Evolutionary conservation across 2,329 filamentous ascomycete genomes (phyloP).

Genomic region (Fusarium ambrosium): DNA sequence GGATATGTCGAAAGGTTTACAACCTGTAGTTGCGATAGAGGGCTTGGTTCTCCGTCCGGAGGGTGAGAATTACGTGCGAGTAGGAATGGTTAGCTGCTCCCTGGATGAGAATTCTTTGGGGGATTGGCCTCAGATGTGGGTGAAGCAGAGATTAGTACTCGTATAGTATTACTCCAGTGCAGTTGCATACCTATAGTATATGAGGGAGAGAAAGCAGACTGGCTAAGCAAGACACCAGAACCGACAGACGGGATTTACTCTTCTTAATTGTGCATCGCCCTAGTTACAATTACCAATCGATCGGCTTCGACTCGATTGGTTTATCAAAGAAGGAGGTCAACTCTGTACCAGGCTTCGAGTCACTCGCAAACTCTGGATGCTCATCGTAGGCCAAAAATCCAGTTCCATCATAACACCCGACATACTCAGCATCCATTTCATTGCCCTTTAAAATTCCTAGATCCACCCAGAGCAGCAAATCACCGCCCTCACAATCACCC

Average conservation of each 20-base stretch:
- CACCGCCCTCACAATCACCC: slow-evolving; percentile 15
- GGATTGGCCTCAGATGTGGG: neutral
- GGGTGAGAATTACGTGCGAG: neutral
- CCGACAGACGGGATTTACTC: neutral
- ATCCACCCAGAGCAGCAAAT: slow-evolving; percentile 37
- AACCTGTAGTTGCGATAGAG: neutral
- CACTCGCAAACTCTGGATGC: neutral
- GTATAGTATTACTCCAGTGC: neutral
- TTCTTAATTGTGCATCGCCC: neutral
- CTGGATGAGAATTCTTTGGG: neutral
- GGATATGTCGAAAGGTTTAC: neutral
- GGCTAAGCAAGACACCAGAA: neutral
- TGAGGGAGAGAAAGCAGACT: neutral
- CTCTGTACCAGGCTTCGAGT: neutral
- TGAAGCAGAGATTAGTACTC: neutral
- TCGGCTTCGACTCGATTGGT: neutral
- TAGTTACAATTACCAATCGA: neutral
- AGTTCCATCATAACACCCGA: slow-evolving; percentile 32
- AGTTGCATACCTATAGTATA: neutral
- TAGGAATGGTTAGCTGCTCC: neutral
- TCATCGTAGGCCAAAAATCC: slow-evolving; percentile 40
- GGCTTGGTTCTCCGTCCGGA: neutral
- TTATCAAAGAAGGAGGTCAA: neutral
- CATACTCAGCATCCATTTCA: slow-evolving; percentile 34
- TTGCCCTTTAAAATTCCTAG: slow-evolving; percentile 26